These are phyloP conservation scores for Cornus controversa DNA, from an alignment of 148 eudicot genomes.

Conservation along the genomic window DNA sequence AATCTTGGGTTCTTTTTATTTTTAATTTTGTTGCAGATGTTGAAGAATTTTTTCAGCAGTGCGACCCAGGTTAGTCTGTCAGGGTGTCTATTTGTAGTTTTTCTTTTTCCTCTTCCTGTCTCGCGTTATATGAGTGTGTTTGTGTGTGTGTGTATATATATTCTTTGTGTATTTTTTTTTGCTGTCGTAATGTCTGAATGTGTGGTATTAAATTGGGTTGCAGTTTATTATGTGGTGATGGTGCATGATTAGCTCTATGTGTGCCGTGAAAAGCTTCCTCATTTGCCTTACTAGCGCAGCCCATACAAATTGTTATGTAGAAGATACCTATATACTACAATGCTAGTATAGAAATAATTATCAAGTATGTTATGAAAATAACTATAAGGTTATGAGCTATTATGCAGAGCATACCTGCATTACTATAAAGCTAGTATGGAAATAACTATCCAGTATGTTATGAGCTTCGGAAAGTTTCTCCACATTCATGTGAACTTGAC, in stretches of 20 bases:
- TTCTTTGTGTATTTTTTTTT: neutral
- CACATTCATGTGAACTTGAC: no score
- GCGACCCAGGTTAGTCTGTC: constrained; percentile 48
- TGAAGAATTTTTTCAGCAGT: constrained; percentile 47
- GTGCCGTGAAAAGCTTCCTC: neutral
- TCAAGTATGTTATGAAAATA: no score
- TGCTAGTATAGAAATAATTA: no score
- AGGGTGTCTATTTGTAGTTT: neutral
- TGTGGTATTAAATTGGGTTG: neutral
- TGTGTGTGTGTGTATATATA: neutral
- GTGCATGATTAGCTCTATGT: neutral
- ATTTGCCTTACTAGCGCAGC: neutral
- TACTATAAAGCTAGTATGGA: neutral
- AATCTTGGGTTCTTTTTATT: neutral
- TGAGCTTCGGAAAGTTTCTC: no score
- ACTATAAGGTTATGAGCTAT: no score
- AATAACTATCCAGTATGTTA: neutral
- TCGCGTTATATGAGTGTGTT: neutral
- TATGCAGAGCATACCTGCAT: no score
- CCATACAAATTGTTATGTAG: no score
- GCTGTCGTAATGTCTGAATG: neutral
- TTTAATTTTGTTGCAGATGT: constrained; percentile 29
- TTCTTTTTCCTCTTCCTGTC: neutral
- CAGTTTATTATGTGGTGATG: no score
- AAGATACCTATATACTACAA: no score